A percentile compares a stretch with the other conserved stretches of the same genome.
Evolutionary conservation across 768 basidiomycete species (phyloP).

Genomic region (Suillus clintonianus): DNA sequence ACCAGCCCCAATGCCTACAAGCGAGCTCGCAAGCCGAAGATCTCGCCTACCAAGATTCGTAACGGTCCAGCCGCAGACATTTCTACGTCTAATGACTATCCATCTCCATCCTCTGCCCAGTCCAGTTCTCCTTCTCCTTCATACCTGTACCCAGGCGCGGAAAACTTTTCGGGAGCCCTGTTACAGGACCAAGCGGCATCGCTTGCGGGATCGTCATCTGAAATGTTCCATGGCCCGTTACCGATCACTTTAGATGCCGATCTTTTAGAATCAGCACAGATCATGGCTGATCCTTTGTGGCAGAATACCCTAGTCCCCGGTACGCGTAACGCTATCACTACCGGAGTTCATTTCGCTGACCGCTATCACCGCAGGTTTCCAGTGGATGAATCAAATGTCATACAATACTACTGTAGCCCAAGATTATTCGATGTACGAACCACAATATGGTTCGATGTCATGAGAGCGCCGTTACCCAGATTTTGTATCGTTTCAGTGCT

Average conservation of each 20-base stretch:
- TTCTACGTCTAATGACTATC: conserved; percentile 31
- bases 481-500: conserved; percentile 1
- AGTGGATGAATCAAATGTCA: conserved; percentile 35
- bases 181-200: neutral
- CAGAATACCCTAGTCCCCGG: conserved; percentile 57
- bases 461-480: conserved; percentile 4
- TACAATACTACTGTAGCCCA: conserved; percentile 13
- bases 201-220: conserved; percentile 29
- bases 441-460: conserved; percentile 15
- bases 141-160: neutral
- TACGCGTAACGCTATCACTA: conserved; percentile 30
- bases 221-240: conserved; percentile 49
- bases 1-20: neutral
- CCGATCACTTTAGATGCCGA: conserved; percentile 56
- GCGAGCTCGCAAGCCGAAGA: neutral
- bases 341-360: neutral
- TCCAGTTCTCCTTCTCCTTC: conserved; percentile 19
- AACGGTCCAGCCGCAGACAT: neutral
- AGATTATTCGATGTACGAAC: conserved; percentile 30
- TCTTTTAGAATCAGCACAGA: conserved; percentile 62
- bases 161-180: neutral
- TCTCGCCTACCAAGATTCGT: neutral
- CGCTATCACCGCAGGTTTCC: conserved; percentile 28
- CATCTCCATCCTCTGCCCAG: conserved; percentile 36
- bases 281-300: conserved; percentile 58